Evolutionary conservation across 164 flowering plant genomes (phyloP), one percentile per base, ranked within the genome.

Genomic region (Hamamelis virginiana): DNA sequence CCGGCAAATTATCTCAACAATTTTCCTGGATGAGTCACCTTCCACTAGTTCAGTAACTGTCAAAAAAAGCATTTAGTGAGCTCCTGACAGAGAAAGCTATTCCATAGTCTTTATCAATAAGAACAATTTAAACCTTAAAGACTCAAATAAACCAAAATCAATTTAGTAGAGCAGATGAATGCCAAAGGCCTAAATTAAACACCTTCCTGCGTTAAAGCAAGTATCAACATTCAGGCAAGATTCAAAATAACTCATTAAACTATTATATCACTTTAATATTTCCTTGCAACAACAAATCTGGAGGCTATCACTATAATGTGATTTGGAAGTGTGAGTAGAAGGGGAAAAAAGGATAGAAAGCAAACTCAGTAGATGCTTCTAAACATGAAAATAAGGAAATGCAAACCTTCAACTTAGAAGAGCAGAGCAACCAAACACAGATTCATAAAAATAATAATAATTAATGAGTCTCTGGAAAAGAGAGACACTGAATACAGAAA

Each of bases 11-110:
- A 84, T 88, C 74, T 88, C 92, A 13, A 88, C 88, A 11, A 88
- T 88, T 69, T 84, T 84, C 70, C 92, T 81, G 16, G 89, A 84
- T 26, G 92, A 88, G 62, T 86, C 92, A 19, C 92, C 92, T 68
- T 86, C 92, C 50, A 81, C 71, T 4, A 88, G 88, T 66, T 88
- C 92, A n/a, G 87, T 84, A 9, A 88, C 92, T 88, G 82, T 62
- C 21, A 13, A 48, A 62, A 33, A 16, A 18, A 53, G 55, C 28
- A 60, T 8, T 19, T 26, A 19, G 60, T 4, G 27, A 21, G 65
- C 65, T 57, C 10, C 64, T 60, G 19, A 51, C 63, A 44, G 25
- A 23, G 1, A 51, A 65, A 64, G 13, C 4, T 28, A 27, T 50
- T 52, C 8, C 19, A n/a, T 22, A 28, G 41, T 73, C 41, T 47